These are phyloP conservation scores for Exophiala calicioides DNA, from an alignment of 2,329 filamentous ascomycete species.

Conservation along the genomic window DNA sequence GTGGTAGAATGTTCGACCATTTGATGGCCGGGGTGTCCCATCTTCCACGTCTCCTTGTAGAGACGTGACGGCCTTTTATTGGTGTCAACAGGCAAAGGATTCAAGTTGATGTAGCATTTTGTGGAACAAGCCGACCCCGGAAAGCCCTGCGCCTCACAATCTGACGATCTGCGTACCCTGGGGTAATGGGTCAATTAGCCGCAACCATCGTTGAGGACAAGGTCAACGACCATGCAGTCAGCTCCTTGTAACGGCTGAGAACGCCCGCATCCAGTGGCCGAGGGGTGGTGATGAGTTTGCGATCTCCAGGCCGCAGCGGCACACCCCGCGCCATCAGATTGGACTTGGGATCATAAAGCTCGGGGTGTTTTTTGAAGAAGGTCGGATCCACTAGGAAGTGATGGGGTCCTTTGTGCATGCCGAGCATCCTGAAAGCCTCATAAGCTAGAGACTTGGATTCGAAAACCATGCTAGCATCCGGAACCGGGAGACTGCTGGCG, in stretches of 20 bases:
- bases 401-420: slow-evolving; percentile 12
- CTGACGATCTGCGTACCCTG: not conserved
- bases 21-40: no score
- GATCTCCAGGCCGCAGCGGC: slow-evolving; percentile 6
- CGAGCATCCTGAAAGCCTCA: slow-evolving; percentile 18
- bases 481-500: slow-evolving; percentile 8
- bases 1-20: no score
- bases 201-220: slow-evolving; percentile 4
- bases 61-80: no score
- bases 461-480: slow-evolving; percentile 10
- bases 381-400: slow-evolving; percentile 14
- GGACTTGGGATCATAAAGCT: slow-evolving; percentile 7
- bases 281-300: slow-evolving; percentile 4
- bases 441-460: slow-evolving; percentile 3
- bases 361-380: slow-evolving; percentile 18
- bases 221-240: slow-evolving; percentile 9
- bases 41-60: no score
- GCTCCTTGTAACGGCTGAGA: slow-evolving; percentile 8
- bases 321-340: slow-evolving; percentile 15
- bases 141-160: not conserved
- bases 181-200: no score
- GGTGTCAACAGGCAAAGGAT: no score
- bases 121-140: no score
- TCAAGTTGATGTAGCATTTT: no score
- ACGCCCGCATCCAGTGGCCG: slow-evolving; percentile 5